Conservation (phyloP, 2,329 filamentous ascomycete genomes). For the Aspergillus luchuensis region DNA sequence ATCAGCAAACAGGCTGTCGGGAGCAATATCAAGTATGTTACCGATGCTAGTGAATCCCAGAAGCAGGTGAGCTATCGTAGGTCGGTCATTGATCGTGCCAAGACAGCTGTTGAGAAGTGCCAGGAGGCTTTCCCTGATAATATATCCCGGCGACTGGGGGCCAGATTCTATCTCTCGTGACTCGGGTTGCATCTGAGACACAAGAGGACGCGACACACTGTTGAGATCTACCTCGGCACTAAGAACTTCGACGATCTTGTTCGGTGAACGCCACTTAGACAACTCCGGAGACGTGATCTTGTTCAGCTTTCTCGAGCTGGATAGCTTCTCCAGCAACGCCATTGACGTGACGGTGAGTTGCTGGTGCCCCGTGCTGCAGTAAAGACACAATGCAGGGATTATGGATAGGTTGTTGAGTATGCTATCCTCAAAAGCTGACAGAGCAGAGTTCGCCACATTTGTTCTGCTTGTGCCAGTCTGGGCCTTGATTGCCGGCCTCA, state of each 20-base stretch:
- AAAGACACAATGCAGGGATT: constrained; percentile 80
- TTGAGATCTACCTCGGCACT: constrained; percentile 79
- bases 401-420: constrained; percentile 77
- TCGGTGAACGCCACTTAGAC: constrained; percentile 66
- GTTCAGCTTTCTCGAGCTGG: constrained; percentile 78
- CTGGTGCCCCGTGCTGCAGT: constrained; percentile 81
- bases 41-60: constrained; percentile 82
- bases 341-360: constrained; percentile 79
- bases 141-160: constrained; percentile 69
- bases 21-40: constrained; percentile 67
- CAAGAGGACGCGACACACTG: constrained; percentile 73
- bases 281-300: constrained; percentile 66
- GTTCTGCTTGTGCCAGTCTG: constrained; percentile 61
- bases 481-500: constrained; percentile 74
- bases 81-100: constrained; percentile 70
- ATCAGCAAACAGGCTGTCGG: constrained; percentile 69
- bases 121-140: constrained; percentile 80
- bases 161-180: constrained; percentile 73
- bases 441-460: constrained; percentile 71
- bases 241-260: constrained; percentile 85
- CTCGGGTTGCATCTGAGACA: constrained; percentile 65
- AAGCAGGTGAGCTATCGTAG: constrained; percentile 86
- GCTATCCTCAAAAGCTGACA: constrained; percentile 90
- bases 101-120: constrained; percentile 84
- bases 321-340: constrained; percentile 80